phyloP scores from a whole-genome alignment of 2,329 filamentous ascomycete genomes.

The Fonsecaea multimorphosa region DNA sequence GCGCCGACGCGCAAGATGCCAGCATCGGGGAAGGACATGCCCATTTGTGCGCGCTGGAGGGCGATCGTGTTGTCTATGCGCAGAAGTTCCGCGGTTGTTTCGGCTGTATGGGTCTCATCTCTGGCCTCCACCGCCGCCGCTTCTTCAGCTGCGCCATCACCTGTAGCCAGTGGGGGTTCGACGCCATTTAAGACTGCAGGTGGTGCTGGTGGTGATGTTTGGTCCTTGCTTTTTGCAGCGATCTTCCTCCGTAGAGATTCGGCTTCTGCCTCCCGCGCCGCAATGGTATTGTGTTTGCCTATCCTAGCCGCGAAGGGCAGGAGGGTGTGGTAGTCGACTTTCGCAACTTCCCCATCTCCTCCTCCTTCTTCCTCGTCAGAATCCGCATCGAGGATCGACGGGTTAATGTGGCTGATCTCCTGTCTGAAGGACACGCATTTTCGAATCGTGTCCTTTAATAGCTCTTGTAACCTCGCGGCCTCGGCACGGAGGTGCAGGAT shows the following conservation, averaged over 20 bases:
- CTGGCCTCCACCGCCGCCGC: background rate
- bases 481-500: slow-evolving; percentile 51
- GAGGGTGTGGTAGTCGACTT: slow-evolving; percentile 53
- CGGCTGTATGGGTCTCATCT: slow-evolving; percentile 23
- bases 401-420: slow-evolving; percentile 48
- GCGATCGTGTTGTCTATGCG: slow-evolving; percentile 45
- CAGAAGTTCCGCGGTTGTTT: slow-evolving; percentile 28
- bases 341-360: slow-evolving; percentile 40
- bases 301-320: slow-evolving; percentile 55
- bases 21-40: slow-evolving; percentile 54
- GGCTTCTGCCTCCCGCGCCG: slow-evolving; percentile 50
- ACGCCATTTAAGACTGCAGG: background rate
- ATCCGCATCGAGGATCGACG: slow-evolving; percentile 36
- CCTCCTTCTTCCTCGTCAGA: slow-evolving; percentile 40
- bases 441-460: slow-evolving; percentile 51
- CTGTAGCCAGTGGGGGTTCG: background rate
- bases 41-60: slow-evolving; percentile 49
- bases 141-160: slow-evolving; percentile 5
- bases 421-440: slow-evolving; percentile 49
- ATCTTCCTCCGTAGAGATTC: slow-evolving; percentile 38
- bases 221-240: slow-evolving; percentile 20
- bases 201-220: background rate
- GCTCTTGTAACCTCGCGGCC: slow-evolving; percentile 48
- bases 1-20: slow-evolving; percentile 53
- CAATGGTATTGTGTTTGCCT: slow-evolving; percentile 55